Conservation (phyloP, 2,329 filamentous ascomycete species). For the Ophiocordyceps camponoti-saundersi region DNA sequence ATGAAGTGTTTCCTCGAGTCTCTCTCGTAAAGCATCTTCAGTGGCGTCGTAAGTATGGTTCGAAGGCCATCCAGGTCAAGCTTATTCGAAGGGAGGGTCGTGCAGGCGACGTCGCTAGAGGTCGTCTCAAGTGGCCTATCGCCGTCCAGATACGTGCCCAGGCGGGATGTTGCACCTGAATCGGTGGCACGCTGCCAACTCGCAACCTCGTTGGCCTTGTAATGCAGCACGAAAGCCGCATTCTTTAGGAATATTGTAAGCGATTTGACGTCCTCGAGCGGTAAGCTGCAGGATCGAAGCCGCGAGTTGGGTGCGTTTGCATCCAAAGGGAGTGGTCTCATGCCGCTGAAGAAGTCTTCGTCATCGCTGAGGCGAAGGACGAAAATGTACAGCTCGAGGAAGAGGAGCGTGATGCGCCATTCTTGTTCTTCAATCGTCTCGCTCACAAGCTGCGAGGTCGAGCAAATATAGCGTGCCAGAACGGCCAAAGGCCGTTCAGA, state of each 20-base stretch:
- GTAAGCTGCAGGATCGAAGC: conserved; percentile 48
- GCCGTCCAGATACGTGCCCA: conserved; percentile 12
- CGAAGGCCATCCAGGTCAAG: conserved; percentile 65
- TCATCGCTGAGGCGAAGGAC: conserved; percentile 87
- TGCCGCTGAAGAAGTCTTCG: conserved; percentile 71
- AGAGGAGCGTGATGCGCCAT: conserved; percentile 79
- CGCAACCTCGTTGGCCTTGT: conserved; percentile 51
- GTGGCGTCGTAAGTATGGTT: conserved; percentile 58
- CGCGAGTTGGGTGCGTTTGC: conserved; percentile 24
- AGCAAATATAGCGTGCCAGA: conserved; percentile 14
- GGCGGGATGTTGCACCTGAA: conserved; percentile 8
- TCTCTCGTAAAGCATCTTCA: conserved; percentile 81
- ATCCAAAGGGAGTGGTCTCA: conserved; percentile 22
- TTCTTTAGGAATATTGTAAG: conserved; percentile 81
- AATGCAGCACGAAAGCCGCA: conserved; percentile 75
- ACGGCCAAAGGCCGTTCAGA: conserved; percentile 12
- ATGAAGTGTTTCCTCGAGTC: conserved; percentile 81
- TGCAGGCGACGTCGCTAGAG: neutral
- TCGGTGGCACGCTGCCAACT: conserved; percentile 9
- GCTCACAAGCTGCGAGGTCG: conserved; percentile 9
- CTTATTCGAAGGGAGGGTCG: conserved; percentile 6
- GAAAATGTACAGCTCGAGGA: conserved; percentile 88
- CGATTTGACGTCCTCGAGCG: conserved; percentile 50
- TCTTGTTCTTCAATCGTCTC: conserved; percentile 29
- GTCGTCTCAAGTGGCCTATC: neutral